A percentile compares a stretch with the other conserved stretches of the same genome.
Conservation (phyloP, 2,329 filamentous ascomycete genomes). For the Fulvia fulva region DNA sequence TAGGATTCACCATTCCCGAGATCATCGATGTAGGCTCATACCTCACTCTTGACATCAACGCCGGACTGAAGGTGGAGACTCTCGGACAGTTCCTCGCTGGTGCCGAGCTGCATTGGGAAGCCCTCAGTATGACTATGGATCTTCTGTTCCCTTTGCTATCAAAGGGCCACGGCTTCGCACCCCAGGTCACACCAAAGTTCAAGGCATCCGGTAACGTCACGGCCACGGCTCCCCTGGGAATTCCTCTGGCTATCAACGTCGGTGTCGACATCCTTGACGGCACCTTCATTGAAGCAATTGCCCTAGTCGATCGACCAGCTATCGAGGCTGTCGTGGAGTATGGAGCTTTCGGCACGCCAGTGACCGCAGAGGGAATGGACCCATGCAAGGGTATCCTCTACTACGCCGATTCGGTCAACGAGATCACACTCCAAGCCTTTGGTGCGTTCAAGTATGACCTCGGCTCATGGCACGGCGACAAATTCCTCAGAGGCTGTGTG, state of each 20-base stretch:
- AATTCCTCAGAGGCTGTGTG: slow-evolving; percentile 1
- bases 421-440: background rate
- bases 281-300: background rate
- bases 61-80: background rate
- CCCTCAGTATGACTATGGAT: background rate
- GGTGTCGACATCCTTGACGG: slow-evolving; percentile 2
- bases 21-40: slow-evolving; percentile 1
- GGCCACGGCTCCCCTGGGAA: background rate
- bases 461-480: slow-evolving; percentile 1
- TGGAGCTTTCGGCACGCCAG: background rate
- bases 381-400: background rate
- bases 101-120: background rate
- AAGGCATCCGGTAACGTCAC: background rate
- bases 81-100: slow-evolving; percentile 2
- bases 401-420: background rate
- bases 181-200: background rate
- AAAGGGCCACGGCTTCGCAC: background rate
- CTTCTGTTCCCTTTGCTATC: background rate
- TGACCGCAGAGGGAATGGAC: background rate
- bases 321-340: slow-evolving; percentile 3
- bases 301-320: background rate
- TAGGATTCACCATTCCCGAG: background rate
- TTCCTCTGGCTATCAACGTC: slow-evolving; percentile 1
- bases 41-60: background rate
- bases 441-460: background rate